Base-by-base conservation (phyloP, 2,329 filamentous ascomycete genomes). In the Exserohilum turcica region DNA sequence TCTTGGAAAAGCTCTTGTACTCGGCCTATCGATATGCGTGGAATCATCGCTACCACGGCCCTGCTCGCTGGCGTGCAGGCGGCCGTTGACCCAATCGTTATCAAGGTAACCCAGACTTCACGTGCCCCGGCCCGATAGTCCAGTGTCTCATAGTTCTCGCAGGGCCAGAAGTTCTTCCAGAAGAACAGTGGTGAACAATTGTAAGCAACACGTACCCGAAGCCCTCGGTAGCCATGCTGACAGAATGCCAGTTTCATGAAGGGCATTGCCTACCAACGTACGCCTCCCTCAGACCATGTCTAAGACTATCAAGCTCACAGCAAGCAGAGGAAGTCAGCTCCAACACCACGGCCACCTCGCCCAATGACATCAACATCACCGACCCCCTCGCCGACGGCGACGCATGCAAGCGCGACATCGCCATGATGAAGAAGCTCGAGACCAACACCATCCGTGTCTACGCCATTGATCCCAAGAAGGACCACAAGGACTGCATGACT, bases 371-470 rank as follows among this genome's bases (percentile, higher is more conserved):
- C 50, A 80, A 80, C 57, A 97, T 92, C 80, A 83, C 81, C 59
- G 94, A 99, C 73, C 93, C 94, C 53, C 85, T 99, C 35, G 83
- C 91, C 64, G 86, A 96, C 70, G 77, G 78, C 52, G 77, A 79
- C 29, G 76, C 78, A 64, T 97, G 94, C 83, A 84, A 84, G 75
- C 90, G 93, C 67, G 94, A 99, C 74, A 84, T 99, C 43, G 91
- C 91, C 40, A 85, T 90, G 67, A 82, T 99, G 63, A 74, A 84
- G 73, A 80, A 91, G 75, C 84, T 97, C 57, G 82, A 86, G 60
- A 96, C 92, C 77, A 99, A 99, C 43, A 60, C 57, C 18, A 93
- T 99, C 76, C 93, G 94, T 76, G 92, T 94, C 51, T 99, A 99
- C 76, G 92, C 93, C 67, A 86, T 97, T 68, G 85, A 97, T 79